Evolutionary conservation across 2,329 filamentous ascomycete species (phyloP), one percentile per base, ranked within the genome.

Genomic region (Xylariaceae sp.): DNA sequence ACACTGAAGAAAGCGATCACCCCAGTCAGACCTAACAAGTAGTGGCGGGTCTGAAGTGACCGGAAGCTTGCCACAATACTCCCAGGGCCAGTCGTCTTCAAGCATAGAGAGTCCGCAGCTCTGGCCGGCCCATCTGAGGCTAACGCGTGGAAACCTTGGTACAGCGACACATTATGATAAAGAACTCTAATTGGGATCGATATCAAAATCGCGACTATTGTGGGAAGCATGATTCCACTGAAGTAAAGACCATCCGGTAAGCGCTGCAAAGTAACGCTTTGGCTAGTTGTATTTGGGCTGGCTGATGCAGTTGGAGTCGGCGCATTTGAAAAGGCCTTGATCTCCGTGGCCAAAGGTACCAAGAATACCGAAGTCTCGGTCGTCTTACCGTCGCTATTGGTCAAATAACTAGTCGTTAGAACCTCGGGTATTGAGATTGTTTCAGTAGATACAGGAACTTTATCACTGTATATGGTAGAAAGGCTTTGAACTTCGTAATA

Each of bases 121-220:
- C 55, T 40, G 0, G 67, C 68, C 5, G 72, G 73, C 1, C 58
- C 54, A 0, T 59, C 50, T 7, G 55, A 58, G 5, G 66, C 59
- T 2, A 78, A 56, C 1, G 67, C 64, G 40, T 69, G 67, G 52
- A 74, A 74, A 1, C 71, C 72, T 19, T 64, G 60, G 41, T 69
- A 66, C 35, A 68, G 61, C 42, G 64, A 63, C 10, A 67, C 64
- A 10, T 57, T 64, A 38, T 61, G 62, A 42, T 67, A 63, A 7
- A 70, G 48, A 29, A 70, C 61, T 10, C 64, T 62, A 38, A 68
- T 61, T 0, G 65, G 64, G n/a, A 69, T 62, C 10, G 56, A 64
- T 22, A 68, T 52, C 2, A 60, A 19, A 14, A 66, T 61, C 12
- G 63, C 60, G 4, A 68, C 39, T 2, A 71, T 53, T 1, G 64